These are phyloP conservation scores for Sambucus nigra DNA, from an alignment of 129 eudicot genomes.

Conservation along the genomic window DNA sequence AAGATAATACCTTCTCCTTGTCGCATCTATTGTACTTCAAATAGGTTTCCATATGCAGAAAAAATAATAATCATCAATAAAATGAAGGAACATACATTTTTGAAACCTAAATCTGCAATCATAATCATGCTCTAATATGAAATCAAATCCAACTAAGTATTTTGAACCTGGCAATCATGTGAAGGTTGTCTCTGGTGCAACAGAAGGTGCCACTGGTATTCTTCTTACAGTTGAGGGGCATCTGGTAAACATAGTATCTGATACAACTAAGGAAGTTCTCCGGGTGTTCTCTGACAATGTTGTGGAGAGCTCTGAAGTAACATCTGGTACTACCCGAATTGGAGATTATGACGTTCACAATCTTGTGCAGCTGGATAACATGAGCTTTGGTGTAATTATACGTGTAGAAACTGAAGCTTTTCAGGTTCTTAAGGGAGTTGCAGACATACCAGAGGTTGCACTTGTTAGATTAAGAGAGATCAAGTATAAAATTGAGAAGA, in stretches of 20 bases:
- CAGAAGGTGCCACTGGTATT: conserved; percentile 95
- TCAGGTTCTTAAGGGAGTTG: conserved; percentile 92
- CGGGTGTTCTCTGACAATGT: conserved; percentile 93
- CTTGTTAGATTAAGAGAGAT: conserved; percentile 86
- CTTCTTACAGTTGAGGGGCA: conserved; percentile 84
- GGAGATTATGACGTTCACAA: conserved; percentile 97
- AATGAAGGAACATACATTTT: too few relatives aligned
- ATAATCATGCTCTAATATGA: too few relatives aligned
- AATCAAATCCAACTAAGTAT: too few relatives aligned
- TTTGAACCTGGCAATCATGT: conserved; percentile 96
- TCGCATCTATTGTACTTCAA: too few relatives aligned
- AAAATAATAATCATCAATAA: too few relatives aligned
- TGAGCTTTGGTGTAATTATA: conserved; percentile 85
- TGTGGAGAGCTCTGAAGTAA: conserved; percentile 97
- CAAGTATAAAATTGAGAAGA: conserved; percentile 74
- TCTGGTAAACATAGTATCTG: conserved; percentile 76
- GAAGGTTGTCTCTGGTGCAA: conserved; percentile 84
- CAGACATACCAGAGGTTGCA: conserved; percentile 83
- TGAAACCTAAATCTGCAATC: too few relatives aligned
- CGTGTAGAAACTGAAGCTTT: conserved; percentile 97
- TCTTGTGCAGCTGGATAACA: conserved; percentile 75
- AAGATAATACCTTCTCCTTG: too few relatives aligned
- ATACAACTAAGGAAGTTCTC: conserved; percentile 86
- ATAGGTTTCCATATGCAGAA: too few relatives aligned
- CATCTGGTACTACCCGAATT: conserved; percentile 78